Conservation (phyloP, 139 green algal species). For the Coelastrella sp. region DNA sequence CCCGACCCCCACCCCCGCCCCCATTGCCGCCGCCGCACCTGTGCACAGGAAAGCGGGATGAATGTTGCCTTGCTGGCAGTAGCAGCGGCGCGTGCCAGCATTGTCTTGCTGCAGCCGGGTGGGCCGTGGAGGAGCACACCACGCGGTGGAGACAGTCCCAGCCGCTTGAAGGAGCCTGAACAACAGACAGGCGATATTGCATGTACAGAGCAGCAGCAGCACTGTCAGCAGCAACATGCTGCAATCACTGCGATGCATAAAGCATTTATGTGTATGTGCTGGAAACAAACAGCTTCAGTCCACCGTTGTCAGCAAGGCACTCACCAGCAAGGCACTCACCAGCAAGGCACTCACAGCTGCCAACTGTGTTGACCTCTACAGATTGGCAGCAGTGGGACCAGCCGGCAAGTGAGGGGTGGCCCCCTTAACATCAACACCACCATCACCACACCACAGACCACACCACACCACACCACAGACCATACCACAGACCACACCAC, state of each 20-base stretch:
- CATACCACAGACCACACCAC: neutral
- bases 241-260: neutral
- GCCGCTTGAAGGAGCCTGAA: slow-evolving; percentile 71
- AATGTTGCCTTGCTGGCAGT: slow-evolving; percentile 76
- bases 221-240: neutral
- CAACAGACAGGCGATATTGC: neutral
- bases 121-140: slow-evolving; percentile 91
- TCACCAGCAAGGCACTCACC: no score
- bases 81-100: slow-evolving; percentile 82
- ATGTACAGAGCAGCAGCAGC: neutral
- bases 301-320: no score
- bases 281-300: no score
- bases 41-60: slow-evolving; percentile 76
- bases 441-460: neutral
- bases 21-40: slow-evolving; percentile 12
- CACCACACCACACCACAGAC: neutral
- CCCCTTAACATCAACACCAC: neutral
- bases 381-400: neutral
- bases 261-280: no score
- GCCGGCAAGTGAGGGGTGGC: no score
- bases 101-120: slow-evolving; percentile 92
- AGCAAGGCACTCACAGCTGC: no score
- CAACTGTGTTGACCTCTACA: no score
- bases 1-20: neutral
- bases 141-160: slow-evolving; percentile 76